Percentiles rank a stretch among this genome's conserved stretches.
Conservation (phyloP, 495 filamentous ascomycete genomes). For the Aspergillus asperescens region DNA sequence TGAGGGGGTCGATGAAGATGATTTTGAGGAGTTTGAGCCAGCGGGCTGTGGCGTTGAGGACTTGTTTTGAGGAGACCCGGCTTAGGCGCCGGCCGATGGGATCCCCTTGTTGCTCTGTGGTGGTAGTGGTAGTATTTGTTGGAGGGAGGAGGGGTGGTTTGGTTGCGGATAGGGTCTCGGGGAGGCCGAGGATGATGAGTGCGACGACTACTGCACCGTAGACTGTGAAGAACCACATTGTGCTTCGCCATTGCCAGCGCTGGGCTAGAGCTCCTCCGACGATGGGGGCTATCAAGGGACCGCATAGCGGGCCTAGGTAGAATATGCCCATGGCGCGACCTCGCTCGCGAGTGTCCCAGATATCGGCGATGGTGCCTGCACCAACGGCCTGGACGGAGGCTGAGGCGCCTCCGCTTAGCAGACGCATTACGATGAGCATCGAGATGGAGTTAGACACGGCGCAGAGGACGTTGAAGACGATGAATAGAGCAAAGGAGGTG, state of each 20-base stretch:
- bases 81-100: conserved; percentile 36
- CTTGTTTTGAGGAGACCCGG: conserved; percentile 60
- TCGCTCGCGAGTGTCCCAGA: conserved; percentile 78
- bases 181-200: conserved; percentile 62
- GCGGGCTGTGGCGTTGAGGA: conserved; percentile 50
- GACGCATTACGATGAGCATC: conserved; percentile 83
- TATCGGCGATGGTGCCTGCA: conserved; percentile 86
- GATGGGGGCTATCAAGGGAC: conserved; percentile 80
- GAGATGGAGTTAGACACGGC: conserved; percentile 70
- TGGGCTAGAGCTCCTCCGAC: conserved; percentile 74
- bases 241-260: conserved; percentile 73
- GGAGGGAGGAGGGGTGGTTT: conserved; percentile 47
- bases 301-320: conserved; percentile 84
- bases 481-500: conserved; percentile 71
- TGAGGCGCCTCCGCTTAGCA: conserved; percentile 75
- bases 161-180: conserved; percentile 54
- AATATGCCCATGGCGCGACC: conserved; percentile 90
- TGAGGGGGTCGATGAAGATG: conserved; percentile 73
- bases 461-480: conserved; percentile 68
- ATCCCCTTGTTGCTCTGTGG: conserved; percentile 17
- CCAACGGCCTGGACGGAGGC: conserved; percentile 90
- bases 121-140: conserved; percentile 14
- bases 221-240: conserved; percentile 78
- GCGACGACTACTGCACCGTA: conserved; percentile 65
- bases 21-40: conserved; percentile 54